Conservation (phyloP, 495 filamentous ascomycete species). For the Penicillium fimorum region DNA sequence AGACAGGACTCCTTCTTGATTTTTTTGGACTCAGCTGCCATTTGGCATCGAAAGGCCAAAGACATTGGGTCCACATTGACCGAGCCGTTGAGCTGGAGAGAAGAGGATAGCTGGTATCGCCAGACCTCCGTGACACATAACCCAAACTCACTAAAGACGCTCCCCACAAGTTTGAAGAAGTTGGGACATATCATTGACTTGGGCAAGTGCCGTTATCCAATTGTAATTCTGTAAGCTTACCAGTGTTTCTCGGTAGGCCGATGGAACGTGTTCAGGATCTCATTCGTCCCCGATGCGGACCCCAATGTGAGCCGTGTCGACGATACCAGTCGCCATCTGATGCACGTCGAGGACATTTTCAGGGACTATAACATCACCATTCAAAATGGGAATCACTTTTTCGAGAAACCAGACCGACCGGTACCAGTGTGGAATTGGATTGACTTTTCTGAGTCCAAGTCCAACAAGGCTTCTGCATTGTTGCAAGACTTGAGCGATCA, state of each 20-base stretch:
- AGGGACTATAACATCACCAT: slow-evolving; percentile 71
- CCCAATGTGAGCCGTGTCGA: background rate
- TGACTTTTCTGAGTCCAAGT: slow-evolving; percentile 33
- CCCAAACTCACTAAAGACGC: slow-evolving; percentile 23
- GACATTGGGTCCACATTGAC: slow-evolving; percentile 41
- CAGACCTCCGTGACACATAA: slow-evolving; percentile 66
- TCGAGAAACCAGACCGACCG: slow-evolving; percentile 16
- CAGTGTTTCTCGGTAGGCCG: slow-evolving; percentile 24
- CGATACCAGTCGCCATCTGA: slow-evolving; percentile 38
- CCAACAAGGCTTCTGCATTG: slow-evolving; percentile 17
- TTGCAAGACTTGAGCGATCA: slow-evolving; percentile 35
- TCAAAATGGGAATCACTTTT: slow-evolving; percentile 28
- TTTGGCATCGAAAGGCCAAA: slow-evolving; percentile 57
- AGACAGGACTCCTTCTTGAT: slow-evolving; percentile 53
- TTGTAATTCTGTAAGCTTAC: background rate
- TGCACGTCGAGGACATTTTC: slow-evolving; percentile 52
- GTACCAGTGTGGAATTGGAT: slow-evolving; percentile 57
- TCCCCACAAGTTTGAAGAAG: slow-evolving; percentile 57
- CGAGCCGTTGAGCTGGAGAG: slow-evolving; percentile 54
- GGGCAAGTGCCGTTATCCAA: slow-evolving; percentile 47
- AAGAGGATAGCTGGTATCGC: slow-evolving; percentile 70
- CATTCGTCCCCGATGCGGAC: slow-evolving; percentile 17
- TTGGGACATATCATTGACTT: slow-evolving; percentile 66
- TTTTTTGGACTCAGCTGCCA: slow-evolving; percentile 61
- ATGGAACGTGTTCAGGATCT: slow-evolving; percentile 45